Evolutionary conservation across 805 yeast genomes (phyloP).

Genomic region (Wilhelminamyces savonicus): DNA sequence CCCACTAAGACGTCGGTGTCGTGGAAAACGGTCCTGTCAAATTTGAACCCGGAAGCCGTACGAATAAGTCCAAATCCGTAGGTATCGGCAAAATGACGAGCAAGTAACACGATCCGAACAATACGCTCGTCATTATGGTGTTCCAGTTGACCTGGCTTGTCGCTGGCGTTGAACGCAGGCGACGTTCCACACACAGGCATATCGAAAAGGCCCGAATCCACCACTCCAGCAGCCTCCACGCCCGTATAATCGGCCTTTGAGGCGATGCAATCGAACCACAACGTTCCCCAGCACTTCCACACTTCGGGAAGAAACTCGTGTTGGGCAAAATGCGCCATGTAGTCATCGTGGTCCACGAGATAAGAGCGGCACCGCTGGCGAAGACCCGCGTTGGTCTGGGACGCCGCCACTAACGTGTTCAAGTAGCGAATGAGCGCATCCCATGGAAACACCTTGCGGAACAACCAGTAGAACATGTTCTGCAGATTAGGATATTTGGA

Average conservation of each 20-base stretch:
- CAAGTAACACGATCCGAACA: slow-evolving; percentile 45
- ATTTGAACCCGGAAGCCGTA: slow-evolving; percentile 40
- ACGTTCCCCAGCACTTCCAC: slow-evolving; percentile 81
- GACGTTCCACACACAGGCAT: slow-evolving; percentile 57
- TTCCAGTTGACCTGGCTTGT: slow-evolving; percentile 25
- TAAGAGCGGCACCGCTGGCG: slow-evolving; percentile 14
- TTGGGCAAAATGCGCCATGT: slow-evolving; percentile 45
- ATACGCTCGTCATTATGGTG: slow-evolving; percentile 46
- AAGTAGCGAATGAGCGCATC: slow-evolving; percentile 55
- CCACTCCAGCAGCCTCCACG: slow-evolving; percentile 50
- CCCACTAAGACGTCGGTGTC: slow-evolving; percentile 17
- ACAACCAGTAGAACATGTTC: slow-evolving; percentile 43
- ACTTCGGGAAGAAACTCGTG: slow-evolving; percentile 67
- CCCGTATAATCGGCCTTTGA: slow-evolving; percentile 48
- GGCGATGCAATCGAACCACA: slow-evolving; percentile 65
- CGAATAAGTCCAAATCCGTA: slow-evolving; percentile 52
- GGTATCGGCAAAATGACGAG: slow-evolving; percentile 44
- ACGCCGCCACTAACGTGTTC: slow-evolving; percentile 45
- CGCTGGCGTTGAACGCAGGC: slow-evolving; percentile 28
- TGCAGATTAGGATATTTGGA: slow-evolving; percentile 39
- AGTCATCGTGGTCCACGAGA: slow-evolving; percentile 21
- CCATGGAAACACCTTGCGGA: slow-evolving; percentile 64
- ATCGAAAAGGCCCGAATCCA: slow-evolving; percentile 49
- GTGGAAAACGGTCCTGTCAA: slow-evolving; percentile 21
- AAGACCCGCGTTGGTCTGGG: slow-evolving; percentile 18